A percentile compares a stretch with the other conserved stretches of the same genome.
These are phyloP conservation scores for Bassia scoparia DNA, from an alignment of 148 eudicot genomes.

Conservation along the genomic window DNA sequence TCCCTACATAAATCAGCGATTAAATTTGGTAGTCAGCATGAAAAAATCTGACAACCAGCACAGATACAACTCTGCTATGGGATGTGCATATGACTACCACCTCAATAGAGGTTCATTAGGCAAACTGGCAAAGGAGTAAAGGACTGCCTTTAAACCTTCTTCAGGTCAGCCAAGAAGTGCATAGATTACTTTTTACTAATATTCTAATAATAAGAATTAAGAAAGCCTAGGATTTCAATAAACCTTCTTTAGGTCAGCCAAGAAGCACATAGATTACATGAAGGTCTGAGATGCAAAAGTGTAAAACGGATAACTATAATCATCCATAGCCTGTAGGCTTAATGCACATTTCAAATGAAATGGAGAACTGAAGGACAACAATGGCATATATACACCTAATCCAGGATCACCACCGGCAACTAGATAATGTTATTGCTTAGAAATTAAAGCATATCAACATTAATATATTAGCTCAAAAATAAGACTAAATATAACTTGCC, in stretches of 20 bases:
- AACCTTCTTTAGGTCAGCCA: background rate
- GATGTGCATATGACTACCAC: background rate
- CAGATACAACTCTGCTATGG: background rate
- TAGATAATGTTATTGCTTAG: background rate
- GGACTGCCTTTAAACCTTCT: background rate
- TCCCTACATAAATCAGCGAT: background rate
- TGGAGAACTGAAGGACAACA: background rate
- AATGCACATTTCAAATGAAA: no score
- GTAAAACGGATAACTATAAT: background rate
- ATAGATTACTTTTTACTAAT: background rate
- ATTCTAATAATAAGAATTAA: no score
- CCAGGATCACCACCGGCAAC: background rate
- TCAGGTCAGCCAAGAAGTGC: background rate
- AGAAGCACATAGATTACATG: no score
- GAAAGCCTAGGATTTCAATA: background rate
- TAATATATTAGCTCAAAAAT: background rate
- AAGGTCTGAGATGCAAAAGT: background rate
- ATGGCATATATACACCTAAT: background rate
- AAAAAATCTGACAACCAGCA: background rate
- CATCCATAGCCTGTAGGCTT: background rate
- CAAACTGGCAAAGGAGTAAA: background rate
- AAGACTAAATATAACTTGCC: background rate
- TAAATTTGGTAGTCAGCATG: background rate
- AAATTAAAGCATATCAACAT: background rate
- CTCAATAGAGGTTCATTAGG: conserved; percentile 1